Base-by-base conservation (phyloP, 306 rosid genomes). In the Chamaecrista fasciculata region DNA sequence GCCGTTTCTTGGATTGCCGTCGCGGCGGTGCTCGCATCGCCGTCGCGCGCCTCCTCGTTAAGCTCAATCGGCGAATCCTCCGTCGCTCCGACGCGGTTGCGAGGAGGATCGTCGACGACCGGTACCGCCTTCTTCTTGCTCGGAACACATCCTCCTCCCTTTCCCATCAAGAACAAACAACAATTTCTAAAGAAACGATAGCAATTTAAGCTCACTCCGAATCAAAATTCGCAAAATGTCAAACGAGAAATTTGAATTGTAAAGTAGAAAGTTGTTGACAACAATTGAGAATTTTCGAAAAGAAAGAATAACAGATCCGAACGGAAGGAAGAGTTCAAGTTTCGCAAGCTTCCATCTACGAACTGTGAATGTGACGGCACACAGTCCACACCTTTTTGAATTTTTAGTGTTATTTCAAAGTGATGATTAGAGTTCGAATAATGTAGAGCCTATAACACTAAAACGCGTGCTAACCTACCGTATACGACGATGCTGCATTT, bases 121-220 rank as follows among this genome's bases (percentile, higher is more conserved):
- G 64, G 34, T 25, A 16, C 15, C 50, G 53, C 62, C 74, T 66
- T 88, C 81, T 86, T 88, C 91, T 91, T 94, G 88, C 97, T 94
- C 15, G 95, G 96, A 66, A 94, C 84, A 66, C 99, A 94, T 40
- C 99, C 99, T 29, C 82, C 89, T 66, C 99, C 97, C 77, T 94
- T 94, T 36, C 97, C 97, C 99, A 94, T 90, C 36, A 23, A 62
- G 53, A 82, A 70, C n/a, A n/a, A n/a, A n/a, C n/a, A n/a, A n/a
- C n/a, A n/a, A n/a, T n/a, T 28, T 47, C 58, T 50, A 25, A 51
- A 24, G 60, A n/a, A 16, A 8, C 15, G 18, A 16, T 16, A 8
- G 7, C 26, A 20, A 36, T 44, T 19, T 48, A 46, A 37, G 55
- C 48, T 19, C 9, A 12, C 23, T 31, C 3, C 16, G 18, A 65